Conservation (phyloP, 805 yeast species). For the Zygoascus ofunaensis region DNA sequence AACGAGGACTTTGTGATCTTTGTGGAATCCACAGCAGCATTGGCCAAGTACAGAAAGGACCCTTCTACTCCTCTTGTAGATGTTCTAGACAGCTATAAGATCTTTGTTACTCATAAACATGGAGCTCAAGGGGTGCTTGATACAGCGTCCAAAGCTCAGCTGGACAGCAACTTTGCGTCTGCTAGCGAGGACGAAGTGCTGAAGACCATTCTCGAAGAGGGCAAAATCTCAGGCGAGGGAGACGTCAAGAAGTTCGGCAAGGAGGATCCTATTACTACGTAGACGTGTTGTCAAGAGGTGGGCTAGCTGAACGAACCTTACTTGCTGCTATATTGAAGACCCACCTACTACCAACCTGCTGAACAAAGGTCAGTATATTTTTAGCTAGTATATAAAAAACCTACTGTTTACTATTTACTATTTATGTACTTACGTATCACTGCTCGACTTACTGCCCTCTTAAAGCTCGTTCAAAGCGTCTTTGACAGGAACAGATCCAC, state of each 20-base stretch:
- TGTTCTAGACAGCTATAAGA: constrained; percentile 53
- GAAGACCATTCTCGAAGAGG: constrained; percentile 49
- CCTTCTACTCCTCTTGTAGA: constrained; percentile 47
- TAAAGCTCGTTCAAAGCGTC: too few species aligned
- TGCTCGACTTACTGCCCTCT: too few species aligned
- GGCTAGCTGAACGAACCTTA: too few species aligned
- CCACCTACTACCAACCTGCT: too few species aligned
- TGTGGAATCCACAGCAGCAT: constrained; percentile 44
- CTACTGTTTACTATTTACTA: too few species aligned
- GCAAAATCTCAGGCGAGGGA: constrained; percentile 38
- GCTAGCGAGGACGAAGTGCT: constrained; percentile 48
- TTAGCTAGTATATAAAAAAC: too few species aligned
- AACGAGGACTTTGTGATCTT: constrained; percentile 56
- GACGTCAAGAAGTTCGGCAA: constrained; percentile 21
- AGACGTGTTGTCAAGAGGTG: too few species aligned
- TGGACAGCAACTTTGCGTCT: constrained; percentile 50
- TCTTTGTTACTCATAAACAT: constrained; percentile 29
- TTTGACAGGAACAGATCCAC: constrained; percentile 33
- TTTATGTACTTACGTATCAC: too few species aligned
- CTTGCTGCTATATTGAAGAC: too few species aligned
- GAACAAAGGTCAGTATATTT: too few species aligned
- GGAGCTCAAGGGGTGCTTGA: constrained; percentile 56
- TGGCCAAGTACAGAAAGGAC: constrained; percentile 40
- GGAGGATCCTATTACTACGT: background rate
- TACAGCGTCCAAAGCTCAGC: constrained; percentile 46